These are phyloP conservation scores for Myriosclerotinia scirpicola DNA, from an alignment of 2,329 filamentous ascomycete genomes.

Conservation along the genomic window DNA sequence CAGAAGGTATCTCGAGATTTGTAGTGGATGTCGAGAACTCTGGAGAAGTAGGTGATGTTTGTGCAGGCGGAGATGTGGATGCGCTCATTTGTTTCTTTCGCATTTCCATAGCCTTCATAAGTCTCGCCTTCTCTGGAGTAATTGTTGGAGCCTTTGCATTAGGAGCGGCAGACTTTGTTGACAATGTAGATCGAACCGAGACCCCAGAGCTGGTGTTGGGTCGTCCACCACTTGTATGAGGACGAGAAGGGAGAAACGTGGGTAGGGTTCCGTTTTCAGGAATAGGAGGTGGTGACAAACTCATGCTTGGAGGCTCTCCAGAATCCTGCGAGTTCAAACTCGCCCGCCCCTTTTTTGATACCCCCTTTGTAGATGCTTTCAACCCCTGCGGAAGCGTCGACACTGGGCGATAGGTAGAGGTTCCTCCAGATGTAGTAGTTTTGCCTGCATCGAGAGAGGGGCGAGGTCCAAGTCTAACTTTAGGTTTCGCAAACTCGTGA, in stretches of 20 bases:
- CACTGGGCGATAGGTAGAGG: conserved; percentile 66
- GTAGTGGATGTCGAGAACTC: conserved; percentile 19
- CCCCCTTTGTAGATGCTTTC: conserved; percentile 61
- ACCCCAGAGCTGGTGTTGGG: conserved; percentile 39
- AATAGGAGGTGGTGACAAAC: conserved; percentile 35
- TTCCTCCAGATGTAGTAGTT: conserved; percentile 58
- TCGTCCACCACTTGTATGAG: conserved; percentile 40
- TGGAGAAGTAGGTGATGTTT: conserved; percentile 17
- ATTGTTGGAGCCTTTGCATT: conserved; percentile 51
- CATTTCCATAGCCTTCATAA: conserved; percentile 93
- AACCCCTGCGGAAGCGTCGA: conserved; percentile 80
- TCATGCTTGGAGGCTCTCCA: conserved; percentile 36
- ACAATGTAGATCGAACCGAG: conserved; percentile 32
- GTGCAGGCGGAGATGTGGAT: conserved; percentile 20
- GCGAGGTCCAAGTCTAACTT: conserved; percentile 85
- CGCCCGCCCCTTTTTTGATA: conserved; percentile 52
- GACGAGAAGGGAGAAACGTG: conserved; percentile 34
- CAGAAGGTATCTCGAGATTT: conserved; percentile 22
- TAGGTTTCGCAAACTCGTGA: conserved; percentile 62
- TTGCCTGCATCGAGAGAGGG: conserved; percentile 69
- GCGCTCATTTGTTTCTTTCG: conserved; percentile 73
- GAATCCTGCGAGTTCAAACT: conserved; percentile 44
- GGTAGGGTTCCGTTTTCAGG: conserved; percentile 26
- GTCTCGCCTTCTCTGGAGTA: conserved; percentile 82
- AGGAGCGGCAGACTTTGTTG: conserved; percentile 27